Base-by-base conservation (phyloP, 768 basidiomycete genomes). In the Boletus speciosus region DNA sequence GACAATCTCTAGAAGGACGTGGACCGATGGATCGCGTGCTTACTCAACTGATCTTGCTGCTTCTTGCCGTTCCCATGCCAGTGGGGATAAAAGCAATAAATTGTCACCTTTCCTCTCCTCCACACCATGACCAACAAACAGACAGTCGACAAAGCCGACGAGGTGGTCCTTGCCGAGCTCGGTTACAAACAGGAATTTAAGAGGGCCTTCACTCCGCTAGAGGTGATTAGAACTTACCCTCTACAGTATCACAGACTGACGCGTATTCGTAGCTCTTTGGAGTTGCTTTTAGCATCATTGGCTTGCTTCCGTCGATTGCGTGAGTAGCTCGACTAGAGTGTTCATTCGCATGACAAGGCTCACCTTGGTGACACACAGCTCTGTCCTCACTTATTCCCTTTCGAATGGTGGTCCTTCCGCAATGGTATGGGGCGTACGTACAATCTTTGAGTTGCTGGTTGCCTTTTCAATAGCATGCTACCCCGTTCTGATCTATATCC, bases 261-360 rank as follows among this genome's bases (percentile, higher is more conserved):
- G 32, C 10, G 0, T 61, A 62, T 39, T 41, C 68, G 25, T 61
- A 88, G 83, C 81, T 87, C 6, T 88, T 88, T 58, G 86, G 87
- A 0, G 71, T 88, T 35, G 80, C 82, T 0, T 88, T 88, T 64
- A 84, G 82, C 1, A 82, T 88, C 55, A 85, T 88, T 49, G 86
- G 87, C 0, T 65, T 88, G 12, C 78, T 86, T 9, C 85, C 80
- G 12, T 81, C 86, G 0, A 85, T 87, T 34, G 81, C 84, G 68
- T 82, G 54, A 29, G 78, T 72, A 3, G 37, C 76, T 76, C 5
- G 6, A 40, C 23, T 12, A 5, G 25, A 31, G 21, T 45, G 6
- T 39, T 47, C 15, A 5, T 35, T 10, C 23, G 1, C 4, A n/a
- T 5, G 0, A 40, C 16, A 2, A 10, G 5, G 4, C 43, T 52